Percentiles rank a stretch among this genome's conserved stretches.
These are phyloP conservation scores for Amanita rubescens DNA, from an alignment of 768 basidiomycete genomes.

Conservation along the genomic window DNA sequence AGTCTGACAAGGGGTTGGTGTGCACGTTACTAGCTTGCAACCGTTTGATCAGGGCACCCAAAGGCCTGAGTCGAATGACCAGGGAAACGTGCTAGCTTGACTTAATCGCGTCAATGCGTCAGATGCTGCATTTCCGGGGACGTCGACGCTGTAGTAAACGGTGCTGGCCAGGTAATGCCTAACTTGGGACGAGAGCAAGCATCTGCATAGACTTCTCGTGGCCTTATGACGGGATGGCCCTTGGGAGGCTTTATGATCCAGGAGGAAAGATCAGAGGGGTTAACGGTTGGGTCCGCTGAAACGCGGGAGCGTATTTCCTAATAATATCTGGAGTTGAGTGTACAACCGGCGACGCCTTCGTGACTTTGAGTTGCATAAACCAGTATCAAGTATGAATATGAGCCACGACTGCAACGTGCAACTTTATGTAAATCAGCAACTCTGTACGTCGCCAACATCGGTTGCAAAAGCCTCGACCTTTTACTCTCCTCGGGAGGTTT, in stretches of 20 bases:
- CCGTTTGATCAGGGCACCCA: no score
- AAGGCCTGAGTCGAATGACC: no score
- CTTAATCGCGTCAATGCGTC: no score
- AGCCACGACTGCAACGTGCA: background rate
- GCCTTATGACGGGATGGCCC: constrained; percentile 25
- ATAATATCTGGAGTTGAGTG: no score
- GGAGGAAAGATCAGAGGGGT: constrained; percentile 31
- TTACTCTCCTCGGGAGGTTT: background rate
- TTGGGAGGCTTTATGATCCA: constrained; percentile 23
- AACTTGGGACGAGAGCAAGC: no score
- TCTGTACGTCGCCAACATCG: background rate
- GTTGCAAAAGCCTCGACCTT: no score
- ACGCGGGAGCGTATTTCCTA: constrained; percentile 57
- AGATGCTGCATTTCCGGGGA: no score
- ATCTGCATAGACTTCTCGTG: constrained; percentile 7
- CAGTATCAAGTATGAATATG: background rate
- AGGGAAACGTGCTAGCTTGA: no score
- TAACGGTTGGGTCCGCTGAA: constrained; percentile 46
- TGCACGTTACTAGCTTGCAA: no score
- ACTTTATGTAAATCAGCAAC: constrained; percentile 7
- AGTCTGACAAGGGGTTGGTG: no score
- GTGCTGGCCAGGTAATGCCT: no score
- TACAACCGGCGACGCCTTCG: constrained; percentile 4
- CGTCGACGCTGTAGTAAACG: no score
- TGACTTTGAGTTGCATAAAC: constrained; percentile 6